Conservation (phyloP, 179 eudicot species). For the Actinidia chinensis region DNA sequence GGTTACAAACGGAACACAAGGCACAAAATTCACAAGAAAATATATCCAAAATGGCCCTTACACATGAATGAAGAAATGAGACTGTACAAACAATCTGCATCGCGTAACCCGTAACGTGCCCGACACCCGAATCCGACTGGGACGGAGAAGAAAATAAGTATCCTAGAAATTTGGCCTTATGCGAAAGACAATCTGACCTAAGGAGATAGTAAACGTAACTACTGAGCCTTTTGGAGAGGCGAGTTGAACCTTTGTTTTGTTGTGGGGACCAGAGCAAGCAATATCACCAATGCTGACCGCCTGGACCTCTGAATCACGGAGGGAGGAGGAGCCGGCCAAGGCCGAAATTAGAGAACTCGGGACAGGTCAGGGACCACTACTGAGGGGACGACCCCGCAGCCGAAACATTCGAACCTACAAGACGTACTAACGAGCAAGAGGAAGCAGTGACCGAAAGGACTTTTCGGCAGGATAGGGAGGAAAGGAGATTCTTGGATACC, state of each 20-base stretch:
- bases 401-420: conserved; percentile 50
- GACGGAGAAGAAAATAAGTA: not conserved
- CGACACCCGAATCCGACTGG: conserved; percentile 42
- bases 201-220: conserved; percentile 14
- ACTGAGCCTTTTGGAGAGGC: not conserved
- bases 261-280: too few relatives aligned
- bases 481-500: conserved; percentile 60
- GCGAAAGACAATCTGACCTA: conserved; percentile 48
- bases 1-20: conserved; percentile 9
- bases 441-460: conserved; percentile 30
- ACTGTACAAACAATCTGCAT: conserved; percentile 52
- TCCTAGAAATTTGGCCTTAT: conserved; percentile 26
- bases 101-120: conserved; percentile 32
- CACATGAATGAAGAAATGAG: conserved; percentile 55
- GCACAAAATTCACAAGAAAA: conserved; percentile 20
- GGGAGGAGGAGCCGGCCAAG: conserved; percentile 29
- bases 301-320: conserved; percentile 30
- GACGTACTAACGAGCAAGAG: not conserved
- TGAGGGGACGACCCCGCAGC: conserved; percentile 48
- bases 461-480: conserved; percentile 42
- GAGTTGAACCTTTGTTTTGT: too few relatives aligned
- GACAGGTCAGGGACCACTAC: conserved; percentile 53
- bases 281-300: conserved; percentile 28
- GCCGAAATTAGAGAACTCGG: conserved; percentile 28
- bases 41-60: conserved; percentile 60